Base-by-base conservation (phyloP, 169 alveolate genomes). In the Cryptosporidium canis region DNA sequence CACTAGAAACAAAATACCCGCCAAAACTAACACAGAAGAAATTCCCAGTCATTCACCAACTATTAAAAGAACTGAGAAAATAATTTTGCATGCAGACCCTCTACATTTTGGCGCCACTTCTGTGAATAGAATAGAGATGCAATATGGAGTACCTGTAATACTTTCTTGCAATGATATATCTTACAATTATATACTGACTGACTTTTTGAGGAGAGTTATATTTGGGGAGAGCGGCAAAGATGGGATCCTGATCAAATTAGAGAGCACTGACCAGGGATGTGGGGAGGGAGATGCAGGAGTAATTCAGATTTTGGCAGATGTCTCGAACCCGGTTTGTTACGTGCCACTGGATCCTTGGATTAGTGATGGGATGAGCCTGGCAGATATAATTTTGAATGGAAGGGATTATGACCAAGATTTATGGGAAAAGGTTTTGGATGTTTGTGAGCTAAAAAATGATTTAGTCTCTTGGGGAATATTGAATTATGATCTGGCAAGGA, bases 301-400 rank as follows among this genome's bases (percentile, higher is more conserved):
- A 21, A 9, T 61, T 29, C 21, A 58, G 31, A 18, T 41, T 12
- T 77, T 77, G 18, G 33, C 66, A 9, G 71, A 58, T 8, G 44
- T 77, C 61, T n/a, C 27, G 16, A 77, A 55, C 24, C 70, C 70
- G 4, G 47, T 77, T 24, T 55, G 87, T 8, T 77, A 77, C 14
- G 87, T 77, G 14, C 87, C 87, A 11, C 16, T 53, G 24, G 87
- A 77, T 56, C 35, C 87, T 0, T 77, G 87, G 87, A 61, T 77
- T 1, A 43, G 77, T 0, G 87, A 77, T 41, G 63, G 87, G 2
- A 77, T 77, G 87, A 77, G 72, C 31, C 12, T 77, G 33, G 65
- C 63, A 12, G 87, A 77, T 77, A 58, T 77, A 7, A 77, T 77
- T 77, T 77, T 77, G 37, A 58, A 61, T 63, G 87, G 87, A 37